Evolutionary conservation across 1,139 yeast genomes (phyloP).

Genomic region (Suhomyces chickasaworum): DNA sequence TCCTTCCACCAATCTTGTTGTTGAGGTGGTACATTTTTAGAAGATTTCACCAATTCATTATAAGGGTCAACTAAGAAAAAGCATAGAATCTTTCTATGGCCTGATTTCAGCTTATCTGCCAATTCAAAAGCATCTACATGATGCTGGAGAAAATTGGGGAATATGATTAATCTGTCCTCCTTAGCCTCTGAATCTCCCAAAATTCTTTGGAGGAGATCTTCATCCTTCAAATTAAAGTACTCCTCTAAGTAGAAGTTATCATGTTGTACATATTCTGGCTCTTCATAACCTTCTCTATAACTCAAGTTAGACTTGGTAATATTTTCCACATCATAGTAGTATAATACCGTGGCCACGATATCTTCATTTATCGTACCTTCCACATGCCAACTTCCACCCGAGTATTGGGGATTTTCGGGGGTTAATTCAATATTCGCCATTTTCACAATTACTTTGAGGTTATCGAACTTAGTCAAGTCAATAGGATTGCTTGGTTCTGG

Average conservation of each 20-base stretch:
- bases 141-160: constrained; percentile 46
- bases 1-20: constrained; percentile 41
- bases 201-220: not conserved
- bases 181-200: constrained; percentile 31
- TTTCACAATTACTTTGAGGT: constrained; percentile 42
- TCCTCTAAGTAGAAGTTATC: constrained; percentile 25
- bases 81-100: constrained; percentile 44
- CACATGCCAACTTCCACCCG: constrained; percentile 50
- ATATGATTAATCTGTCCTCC: constrained; percentile 35
- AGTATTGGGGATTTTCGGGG: constrained; percentile 41
- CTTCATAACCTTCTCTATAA: constrained; percentile 35
- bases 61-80: constrained; percentile 44
- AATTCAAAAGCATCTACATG: constrained; percentile 43
- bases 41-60: constrained; percentile 30
- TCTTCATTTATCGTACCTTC: constrained; percentile 48
- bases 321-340: constrained; percentile 46
- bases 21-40: constrained; percentile 44
- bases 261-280: constrained; percentile 40
- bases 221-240: not conserved
- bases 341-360: constrained; percentile 44
- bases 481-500: constrained; percentile 18
- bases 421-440: constrained; percentile 46
- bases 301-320: constrained; percentile 38
- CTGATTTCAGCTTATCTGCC: constrained; percentile 35
- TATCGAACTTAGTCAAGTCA: constrained; percentile 22